Evolutionary conservation across 805 yeast species (phyloP).

Genomic region (Metschnikowia drakensbergensis): DNA sequence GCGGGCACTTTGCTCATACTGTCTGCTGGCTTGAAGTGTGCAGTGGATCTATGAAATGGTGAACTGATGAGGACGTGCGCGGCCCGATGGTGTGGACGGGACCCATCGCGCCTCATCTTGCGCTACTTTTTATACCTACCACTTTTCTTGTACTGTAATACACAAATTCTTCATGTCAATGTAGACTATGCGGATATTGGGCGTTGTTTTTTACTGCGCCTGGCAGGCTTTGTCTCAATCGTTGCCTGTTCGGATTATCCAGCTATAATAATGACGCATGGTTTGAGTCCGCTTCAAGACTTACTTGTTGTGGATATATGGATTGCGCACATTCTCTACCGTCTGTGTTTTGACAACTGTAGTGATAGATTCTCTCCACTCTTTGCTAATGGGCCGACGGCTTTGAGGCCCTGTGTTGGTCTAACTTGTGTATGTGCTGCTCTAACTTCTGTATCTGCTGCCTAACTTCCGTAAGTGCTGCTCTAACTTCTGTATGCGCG

Average conservation of each 20-base stretch:
- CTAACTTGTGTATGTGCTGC: too few relatives aligned
- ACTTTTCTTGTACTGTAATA: neutral
- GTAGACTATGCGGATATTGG: slow-evolving; percentile 17
- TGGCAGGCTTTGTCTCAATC: slow-evolving; percentile 8
- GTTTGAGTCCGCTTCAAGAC: slow-evolving; percentile 43
- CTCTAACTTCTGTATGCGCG: too few relatives aligned
- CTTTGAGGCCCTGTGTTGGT: too few relatives aligned
- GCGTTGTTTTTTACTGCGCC: slow-evolving; percentile 9
- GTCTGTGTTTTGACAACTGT: too few relatives aligned
- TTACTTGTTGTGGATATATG: slow-evolving; percentile 42
- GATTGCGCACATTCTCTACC: slow-evolving; percentile 36
- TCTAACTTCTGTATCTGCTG: too few relatives aligned
- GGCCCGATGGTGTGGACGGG: neutral
- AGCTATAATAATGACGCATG: slow-evolving; percentile 40
- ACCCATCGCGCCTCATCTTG: slow-evolving; percentile 2
- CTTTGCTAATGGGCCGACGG: too few relatives aligned
- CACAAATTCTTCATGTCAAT: neutral
- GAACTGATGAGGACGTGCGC: slow-evolving; percentile 13
- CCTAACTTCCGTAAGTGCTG: too few relatives aligned
- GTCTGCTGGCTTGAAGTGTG: neutral
- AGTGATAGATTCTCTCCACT: too few relatives aligned
- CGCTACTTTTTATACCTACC: neutral
- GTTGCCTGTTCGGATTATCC: slow-evolving; percentile 19
- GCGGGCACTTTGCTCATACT: slow-evolving; percentile 54
- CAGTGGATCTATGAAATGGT: neutral